phyloP scores from a whole-genome alignment of 2,329 filamentous ascomycete genomes.

The Albifimbria verrucaria region DNA sequence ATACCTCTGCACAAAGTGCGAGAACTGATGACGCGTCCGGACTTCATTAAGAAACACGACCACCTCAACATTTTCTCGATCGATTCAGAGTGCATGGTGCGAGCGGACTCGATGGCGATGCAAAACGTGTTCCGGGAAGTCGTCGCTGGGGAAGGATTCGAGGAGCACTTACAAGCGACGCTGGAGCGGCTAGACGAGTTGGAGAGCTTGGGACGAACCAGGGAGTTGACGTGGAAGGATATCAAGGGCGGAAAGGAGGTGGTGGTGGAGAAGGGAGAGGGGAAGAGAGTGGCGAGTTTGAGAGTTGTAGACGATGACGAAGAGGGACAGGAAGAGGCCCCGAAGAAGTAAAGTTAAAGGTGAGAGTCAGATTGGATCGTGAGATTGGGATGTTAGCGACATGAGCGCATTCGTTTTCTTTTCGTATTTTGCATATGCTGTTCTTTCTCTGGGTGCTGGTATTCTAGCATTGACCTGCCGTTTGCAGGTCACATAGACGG shows the following conservation, averaged over 20 bases:
- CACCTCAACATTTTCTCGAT: slow-evolving; percentile 57
- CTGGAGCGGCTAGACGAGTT: slow-evolving; percentile 51
- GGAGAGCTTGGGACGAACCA: slow-evolving; percentile 49
- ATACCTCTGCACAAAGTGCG: slow-evolving; percentile 45
- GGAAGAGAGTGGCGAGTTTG: background rate
- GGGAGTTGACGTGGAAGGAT: slow-evolving; percentile 54
- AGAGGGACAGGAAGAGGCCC: background rate
- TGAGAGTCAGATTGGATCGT: no score
- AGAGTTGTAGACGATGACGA: background rate
- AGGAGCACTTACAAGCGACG: slow-evolving; percentile 49
- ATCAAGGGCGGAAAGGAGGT: background rate
- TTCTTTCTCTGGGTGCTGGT: no score
- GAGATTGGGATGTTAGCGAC: no score
- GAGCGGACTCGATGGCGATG: slow-evolving; percentile 56
- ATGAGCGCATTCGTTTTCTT: no score
- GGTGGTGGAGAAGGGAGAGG: background rate
- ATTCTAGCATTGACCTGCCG: no score
- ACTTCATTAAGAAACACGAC: slow-evolving; percentile 55
- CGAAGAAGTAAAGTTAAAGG: no score
- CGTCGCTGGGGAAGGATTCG: slow-evolving; percentile 46
- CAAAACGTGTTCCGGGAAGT: slow-evolving; percentile 55
- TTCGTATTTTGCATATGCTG: no score
- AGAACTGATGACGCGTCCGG: slow-evolving; percentile 54
- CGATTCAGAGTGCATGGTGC: slow-evolving; percentile 51
- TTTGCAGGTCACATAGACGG: no score